Conservation (phyloP, 2,329 filamentous ascomycete species). For the Sporothrix luriei region DNA sequence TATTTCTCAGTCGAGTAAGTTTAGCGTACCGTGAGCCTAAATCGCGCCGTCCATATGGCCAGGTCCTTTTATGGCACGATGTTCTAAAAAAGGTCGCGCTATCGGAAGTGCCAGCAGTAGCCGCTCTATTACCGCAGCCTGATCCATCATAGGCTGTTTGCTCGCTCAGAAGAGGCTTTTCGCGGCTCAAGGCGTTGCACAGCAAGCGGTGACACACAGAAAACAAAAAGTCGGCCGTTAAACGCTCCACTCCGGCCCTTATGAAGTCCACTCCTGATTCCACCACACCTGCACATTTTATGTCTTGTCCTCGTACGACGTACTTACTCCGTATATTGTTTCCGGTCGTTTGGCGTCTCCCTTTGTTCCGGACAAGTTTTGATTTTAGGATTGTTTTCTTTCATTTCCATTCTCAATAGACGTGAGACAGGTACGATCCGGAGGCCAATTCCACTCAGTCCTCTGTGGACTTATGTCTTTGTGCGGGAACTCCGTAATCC, state of each 20-base stretch:
- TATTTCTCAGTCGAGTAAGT: neutral
- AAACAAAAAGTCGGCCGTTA: neutral
- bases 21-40: slow-evolving; percentile 13
- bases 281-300: neutral
- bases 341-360: neutral
- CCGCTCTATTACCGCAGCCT: neutral
- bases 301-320: neutral
- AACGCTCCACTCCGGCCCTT: slow-evolving; percentile 6
- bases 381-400: neutral
- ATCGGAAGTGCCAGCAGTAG: neutral
- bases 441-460: neutral
- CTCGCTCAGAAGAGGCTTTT: slow-evolving; percentile 22
- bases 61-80: neutral
- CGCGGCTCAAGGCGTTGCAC: slow-evolving; percentile 20
- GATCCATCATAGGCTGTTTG: neutral
- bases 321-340: slow-evolving; percentile 2
- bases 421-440: neutral
- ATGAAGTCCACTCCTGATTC: neutral
- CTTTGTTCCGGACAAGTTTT: too few species aligned
- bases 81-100: neutral
- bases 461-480: neutral
- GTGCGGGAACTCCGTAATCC: neutral
- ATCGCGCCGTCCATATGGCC: neutral
- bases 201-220: slow-evolving; percentile 21
- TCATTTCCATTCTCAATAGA: neutral